Conservation (phyloP, 257 asterid species). For the Nicotiana benthamiana region DNA sequence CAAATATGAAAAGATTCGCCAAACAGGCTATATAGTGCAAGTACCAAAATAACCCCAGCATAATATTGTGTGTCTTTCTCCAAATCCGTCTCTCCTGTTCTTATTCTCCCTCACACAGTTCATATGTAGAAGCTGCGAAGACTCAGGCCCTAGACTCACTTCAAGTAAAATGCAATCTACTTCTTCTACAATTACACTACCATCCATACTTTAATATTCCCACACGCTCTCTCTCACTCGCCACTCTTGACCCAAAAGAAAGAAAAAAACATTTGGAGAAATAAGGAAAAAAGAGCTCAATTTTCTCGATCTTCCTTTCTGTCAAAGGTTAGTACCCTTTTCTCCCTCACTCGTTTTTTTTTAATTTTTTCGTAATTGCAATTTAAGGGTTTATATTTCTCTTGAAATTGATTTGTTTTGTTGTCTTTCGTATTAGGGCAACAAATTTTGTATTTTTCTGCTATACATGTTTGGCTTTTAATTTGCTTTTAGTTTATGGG, state of each 20-base stretch:
- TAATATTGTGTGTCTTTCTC: neutral
- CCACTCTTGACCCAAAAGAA: neutral
- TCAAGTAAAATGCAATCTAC: neutral
- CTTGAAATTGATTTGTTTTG: neutral
- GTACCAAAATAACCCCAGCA: neutral
- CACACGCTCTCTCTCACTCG: neutral
- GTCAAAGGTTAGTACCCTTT: conserved; percentile 1
- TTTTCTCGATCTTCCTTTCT: neutral
- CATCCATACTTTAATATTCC: neutral
- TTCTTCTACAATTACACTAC: neutral
- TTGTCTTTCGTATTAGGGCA: conserved; percentile 1
- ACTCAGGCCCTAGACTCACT: neutral
- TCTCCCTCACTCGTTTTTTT: neutral
- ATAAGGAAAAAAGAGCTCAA: neutral
- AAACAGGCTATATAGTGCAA: no score
- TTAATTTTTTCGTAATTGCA: neutral
- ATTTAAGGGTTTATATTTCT: neutral
- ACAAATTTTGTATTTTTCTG: neutral
- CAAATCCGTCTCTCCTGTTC: neutral
- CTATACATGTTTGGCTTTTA: neutral
- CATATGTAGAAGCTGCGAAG: neutral
- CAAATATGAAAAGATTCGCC: no score
- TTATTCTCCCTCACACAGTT: neutral
- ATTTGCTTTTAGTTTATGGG: neutral
- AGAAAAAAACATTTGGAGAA: neutral